Percentiles rank a stretch among this genome's conserved stretches.
Evolutionary conservation across 176 grass and related monocot species (phyloP).

Genomic region (Oryza punctata): DNA sequence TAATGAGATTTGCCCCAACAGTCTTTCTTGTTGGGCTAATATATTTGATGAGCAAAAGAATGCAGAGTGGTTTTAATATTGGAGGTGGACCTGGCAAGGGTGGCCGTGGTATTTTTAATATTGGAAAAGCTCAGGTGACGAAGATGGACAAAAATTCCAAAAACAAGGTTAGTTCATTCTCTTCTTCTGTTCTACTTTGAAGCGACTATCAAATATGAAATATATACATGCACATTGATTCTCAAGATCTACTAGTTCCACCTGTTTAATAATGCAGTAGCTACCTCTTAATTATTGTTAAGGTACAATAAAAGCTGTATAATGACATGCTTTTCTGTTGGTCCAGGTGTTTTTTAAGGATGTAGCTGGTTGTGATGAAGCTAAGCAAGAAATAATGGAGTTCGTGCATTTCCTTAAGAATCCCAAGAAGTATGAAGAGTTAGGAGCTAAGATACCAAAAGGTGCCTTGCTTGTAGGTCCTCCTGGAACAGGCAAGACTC

Average conservation of each 20-base stretch:
- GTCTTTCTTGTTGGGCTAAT: constrained; percentile 76
- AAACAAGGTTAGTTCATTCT: constrained; percentile 73
- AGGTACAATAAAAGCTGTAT: not conserved
- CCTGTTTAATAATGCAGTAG: not conserved
- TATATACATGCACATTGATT: not conserved
- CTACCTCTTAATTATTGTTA: not conserved
- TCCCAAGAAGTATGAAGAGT: constrained; percentile 70
- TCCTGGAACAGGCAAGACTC: constrained; percentile 83
- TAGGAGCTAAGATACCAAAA: constrained; percentile 82
- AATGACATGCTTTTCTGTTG: constrained; percentile 18
- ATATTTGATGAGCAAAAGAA: constrained; percentile 85
- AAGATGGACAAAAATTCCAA: constrained; percentile 99
- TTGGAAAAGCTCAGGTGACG: constrained; percentile 87
- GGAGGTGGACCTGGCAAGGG: constrained; percentile 86
- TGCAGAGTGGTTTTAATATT: constrained; percentile 92
- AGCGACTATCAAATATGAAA: not conserved
- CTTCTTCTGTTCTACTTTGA: not conserved
- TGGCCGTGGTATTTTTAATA: constrained; percentile 89
- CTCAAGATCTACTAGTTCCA: not conserved
- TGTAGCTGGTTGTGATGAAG: constrained; percentile 80
- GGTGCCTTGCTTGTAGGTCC: constrained; percentile 83
- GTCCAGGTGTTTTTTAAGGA: constrained; percentile 93
- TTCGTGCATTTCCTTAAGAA: constrained; percentile 83
- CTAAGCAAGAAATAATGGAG: constrained; percentile 93
- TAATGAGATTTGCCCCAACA: constrained; percentile 90